These are phyloP conservation scores for Colletotrichum sp. DNA, from an alignment of 2,329 filamentous ascomycete species.

Conservation along the genomic window DNA sequence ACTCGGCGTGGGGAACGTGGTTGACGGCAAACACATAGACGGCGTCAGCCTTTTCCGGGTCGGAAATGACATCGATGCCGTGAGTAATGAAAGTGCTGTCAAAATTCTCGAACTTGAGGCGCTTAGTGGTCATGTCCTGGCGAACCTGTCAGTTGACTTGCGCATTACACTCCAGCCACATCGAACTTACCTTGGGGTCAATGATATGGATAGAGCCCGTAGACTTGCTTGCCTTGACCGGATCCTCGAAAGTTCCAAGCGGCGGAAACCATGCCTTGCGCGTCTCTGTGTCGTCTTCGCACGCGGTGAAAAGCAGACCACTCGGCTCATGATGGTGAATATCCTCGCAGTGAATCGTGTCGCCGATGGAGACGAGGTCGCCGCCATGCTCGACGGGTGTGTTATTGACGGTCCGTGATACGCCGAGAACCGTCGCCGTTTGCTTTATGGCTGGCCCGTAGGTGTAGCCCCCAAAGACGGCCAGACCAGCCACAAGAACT, in stretches of 20 bases:
- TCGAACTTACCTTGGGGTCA: conserved; percentile 50
- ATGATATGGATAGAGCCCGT: conserved; percentile 56
- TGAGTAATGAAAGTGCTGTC: conserved; percentile 60
- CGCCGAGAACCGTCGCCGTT: conserved; percentile 24
- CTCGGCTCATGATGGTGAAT: conserved; percentile 57
- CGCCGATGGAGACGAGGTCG: conserved; percentile 47
- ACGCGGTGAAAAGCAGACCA: conserved; percentile 60
- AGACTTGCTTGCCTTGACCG: conserved; percentile 36
- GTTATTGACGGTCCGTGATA: conserved; percentile 27
- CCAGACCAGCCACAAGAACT: conserved; percentile 4
- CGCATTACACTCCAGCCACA: neutral
- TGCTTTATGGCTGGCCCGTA: neutral
- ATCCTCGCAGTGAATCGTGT: conserved; percentile 65
- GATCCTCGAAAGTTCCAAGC: conserved; percentile 43
- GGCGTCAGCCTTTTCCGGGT: conserved; percentile 42
- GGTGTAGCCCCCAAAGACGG: conserved; percentile 5
- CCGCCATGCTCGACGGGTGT: conserved; percentile 24
- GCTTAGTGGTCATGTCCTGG: conserved; percentile 29
- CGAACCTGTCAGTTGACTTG: conserved; percentile 1
- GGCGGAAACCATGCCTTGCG: conserved; percentile 60
- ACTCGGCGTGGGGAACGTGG: conserved; percentile 53
- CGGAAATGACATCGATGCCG: conserved; percentile 63
- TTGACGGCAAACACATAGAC: conserved; percentile 68
- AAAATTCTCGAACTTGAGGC: conserved; percentile 56
- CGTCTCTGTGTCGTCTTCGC: conserved; percentile 45